A percentile compares a stretch with the other conserved stretches of the same genome.
phyloP scores from a whole-genome alignment of 2,329 filamentous ascomycete genomes.

The Alternaria brassicicola region DNA sequence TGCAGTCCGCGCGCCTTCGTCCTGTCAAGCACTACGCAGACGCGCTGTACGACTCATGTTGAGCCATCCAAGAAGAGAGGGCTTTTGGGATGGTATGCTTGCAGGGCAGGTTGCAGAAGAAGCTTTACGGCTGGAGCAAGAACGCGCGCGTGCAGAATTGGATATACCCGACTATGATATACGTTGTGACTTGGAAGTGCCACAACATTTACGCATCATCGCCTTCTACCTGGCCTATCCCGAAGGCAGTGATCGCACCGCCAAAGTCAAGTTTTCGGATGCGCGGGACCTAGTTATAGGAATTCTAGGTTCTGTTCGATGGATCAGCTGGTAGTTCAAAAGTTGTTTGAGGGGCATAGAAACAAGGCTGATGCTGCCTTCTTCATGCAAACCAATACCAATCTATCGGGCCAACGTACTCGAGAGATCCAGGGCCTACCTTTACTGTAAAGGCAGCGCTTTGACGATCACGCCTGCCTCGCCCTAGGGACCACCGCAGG shows the following conservation, averaged over 20 bases:
- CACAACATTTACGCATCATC: constrained; percentile 28
- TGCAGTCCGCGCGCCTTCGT: constrained; percentile 26
- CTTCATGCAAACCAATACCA: neutral
- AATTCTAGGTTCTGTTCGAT: constrained; percentile 17
- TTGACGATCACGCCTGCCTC: neutral
- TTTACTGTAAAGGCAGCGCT: neutral
- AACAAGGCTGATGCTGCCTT: neutral
- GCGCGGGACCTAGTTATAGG: constrained; percentile 22
- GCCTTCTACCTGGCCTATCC: constrained; percentile 28
- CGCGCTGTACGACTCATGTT: constrained; percentile 35
- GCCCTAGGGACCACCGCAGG: neutral
- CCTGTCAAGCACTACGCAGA: constrained; percentile 27
- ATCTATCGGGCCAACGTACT: neutral
- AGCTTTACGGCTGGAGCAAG: constrained; percentile 36
- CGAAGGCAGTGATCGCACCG: constrained; percentile 21
- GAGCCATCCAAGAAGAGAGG: constrained; percentile 47
- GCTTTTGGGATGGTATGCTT: constrained; percentile 67
- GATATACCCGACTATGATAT: neutral
- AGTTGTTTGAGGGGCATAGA: neutral
- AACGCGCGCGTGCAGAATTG: constrained; percentile 21
- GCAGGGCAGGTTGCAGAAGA: constrained; percentile 53
- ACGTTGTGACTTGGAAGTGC: constrained; percentile 22
- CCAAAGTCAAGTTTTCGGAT: constrained; percentile 30
- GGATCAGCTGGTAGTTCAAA: constrained; percentile 11
- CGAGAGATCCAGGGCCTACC: neutral